A percentile compares a stretch with the other conserved stretches of the same genome.
These are phyloP conservation scores for Zoysia matrella DNA, from an alignment of 202 grass and related monocot species.

Conservation along the genomic window DNA sequence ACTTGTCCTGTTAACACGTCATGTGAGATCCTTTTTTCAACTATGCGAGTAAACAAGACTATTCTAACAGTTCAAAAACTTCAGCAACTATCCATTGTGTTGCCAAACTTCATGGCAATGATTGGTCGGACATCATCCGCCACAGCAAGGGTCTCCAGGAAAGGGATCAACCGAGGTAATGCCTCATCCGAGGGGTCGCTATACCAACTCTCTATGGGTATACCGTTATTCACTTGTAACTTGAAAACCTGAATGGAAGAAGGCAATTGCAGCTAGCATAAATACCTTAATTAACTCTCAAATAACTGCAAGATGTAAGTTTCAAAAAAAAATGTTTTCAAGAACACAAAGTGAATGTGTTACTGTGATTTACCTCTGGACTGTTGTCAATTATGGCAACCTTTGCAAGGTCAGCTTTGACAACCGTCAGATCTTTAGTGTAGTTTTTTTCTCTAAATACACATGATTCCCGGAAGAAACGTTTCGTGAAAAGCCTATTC, in stretches of 20 bases:
- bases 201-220: conserved; percentile 92
- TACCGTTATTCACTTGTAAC: conserved; percentile 88
- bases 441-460: conserved; percentile 60
- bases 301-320: not conserved
- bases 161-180: conserved; percentile 70
- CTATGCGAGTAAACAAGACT: conserved; percentile 56
- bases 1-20: conserved; percentile 37
- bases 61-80: conserved; percentile 35
- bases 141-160: conserved; percentile 67
- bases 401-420: conserved; percentile 67
- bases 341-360: conserved; percentile 1
- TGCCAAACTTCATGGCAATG: conserved; percentile 76
- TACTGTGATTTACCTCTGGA: conserved; percentile 63
- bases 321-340: conserved; percentile 6
- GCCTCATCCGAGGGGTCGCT: conserved; percentile 55
- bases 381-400: conserved; percentile 85
- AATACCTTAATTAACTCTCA: not conserved
- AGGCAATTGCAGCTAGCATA: not conserved
- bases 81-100: conserved; percentile 47
- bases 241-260: conserved; percentile 67
- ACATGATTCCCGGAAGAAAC: conserved; percentile 74
- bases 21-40: conserved; percentile 38
- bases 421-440: conserved; percentile 72
- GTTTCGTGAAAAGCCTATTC: conserved; percentile 59
- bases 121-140: conserved; percentile 78